phyloP scores from a whole-genome alignment of 768 basidiomycete genomes.

The Podaxis pistillaris region DNA sequence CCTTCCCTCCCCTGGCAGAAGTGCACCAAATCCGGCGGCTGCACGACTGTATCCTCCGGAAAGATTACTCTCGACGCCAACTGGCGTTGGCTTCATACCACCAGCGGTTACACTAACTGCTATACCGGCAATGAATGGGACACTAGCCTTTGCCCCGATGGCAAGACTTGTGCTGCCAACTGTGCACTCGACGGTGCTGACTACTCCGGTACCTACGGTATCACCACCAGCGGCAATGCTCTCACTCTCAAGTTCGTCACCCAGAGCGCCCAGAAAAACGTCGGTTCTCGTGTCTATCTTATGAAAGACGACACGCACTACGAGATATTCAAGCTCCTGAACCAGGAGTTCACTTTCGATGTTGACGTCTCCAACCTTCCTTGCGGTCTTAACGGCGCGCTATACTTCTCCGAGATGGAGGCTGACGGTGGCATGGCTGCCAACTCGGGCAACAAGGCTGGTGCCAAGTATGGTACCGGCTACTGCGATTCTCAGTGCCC shows the following conservation, averaged over 20 bases:
- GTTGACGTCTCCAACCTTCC: slow-evolving; percentile 17
- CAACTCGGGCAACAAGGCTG: slow-evolving; percentile 11
- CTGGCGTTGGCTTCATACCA: slow-evolving; percentile 15
- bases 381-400: slow-evolving; percentile 16
- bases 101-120: slow-evolving; percentile 12
- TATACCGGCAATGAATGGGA: slow-evolving; percentile 16
- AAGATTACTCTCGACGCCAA: slow-evolving; percentile 12
- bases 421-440: slow-evolving; percentile 13
- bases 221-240: slow-evolving; percentile 14
- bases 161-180: slow-evolving; percentile 4
- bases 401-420: slow-evolving; percentile 17
- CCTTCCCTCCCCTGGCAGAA: slow-evolving; percentile 14
- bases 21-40: slow-evolving; percentile 10
- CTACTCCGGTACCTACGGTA: slow-evolving; percentile 14
- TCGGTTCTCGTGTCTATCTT: slow-evolving; percentile 16
- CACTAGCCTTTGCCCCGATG: slow-evolving; percentile 6
- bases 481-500: slow-evolving; percentile 17
- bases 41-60: slow-evolving; percentile 9
- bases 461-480: slow-evolving; percentile 17
- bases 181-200: slow-evolving; percentile 16
- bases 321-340: slow-evolving; percentile 14
- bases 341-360: slow-evolving; percentile 18
- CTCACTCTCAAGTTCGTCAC: slow-evolving; percentile 17
- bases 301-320: slow-evolving; percentile 14
- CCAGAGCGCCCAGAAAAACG: slow-evolving; percentile 8